These are phyloP conservation scores for Auriscalpium vulgare DNA, from an alignment of 768 basidiomycete species.

Conservation along the genomic window DNA sequence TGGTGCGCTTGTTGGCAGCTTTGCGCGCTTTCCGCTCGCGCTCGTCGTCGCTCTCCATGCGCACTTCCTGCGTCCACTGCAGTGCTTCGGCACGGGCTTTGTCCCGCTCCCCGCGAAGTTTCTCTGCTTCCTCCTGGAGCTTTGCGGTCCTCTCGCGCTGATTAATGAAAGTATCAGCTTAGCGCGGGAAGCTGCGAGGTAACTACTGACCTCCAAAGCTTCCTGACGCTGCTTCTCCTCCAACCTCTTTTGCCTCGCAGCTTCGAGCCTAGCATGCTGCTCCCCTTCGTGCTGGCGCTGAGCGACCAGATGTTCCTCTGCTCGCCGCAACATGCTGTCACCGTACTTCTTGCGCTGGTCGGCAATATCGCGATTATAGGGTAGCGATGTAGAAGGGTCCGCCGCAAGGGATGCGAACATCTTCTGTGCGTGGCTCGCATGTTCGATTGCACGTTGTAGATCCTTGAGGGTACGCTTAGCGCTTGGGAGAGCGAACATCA, in stretches of 20 bases:
- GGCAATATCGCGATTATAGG: constrained; percentile 82
- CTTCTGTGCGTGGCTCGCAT: constrained; percentile 80
- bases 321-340: constrained; percentile 73
- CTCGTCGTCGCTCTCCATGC: constrained; percentile 71
- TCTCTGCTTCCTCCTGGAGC: constrained; percentile 62
- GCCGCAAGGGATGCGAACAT: constrained; percentile 78
- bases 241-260: constrained; percentile 68
- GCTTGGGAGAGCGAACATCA: constrained; percentile 67
- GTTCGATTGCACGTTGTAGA: constrained; percentile 66
- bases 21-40: constrained; percentile 55
- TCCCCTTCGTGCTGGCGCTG: constrained; percentile 72
- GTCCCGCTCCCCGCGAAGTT: constrained; percentile 72
- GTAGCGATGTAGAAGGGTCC: constrained; percentile 59
- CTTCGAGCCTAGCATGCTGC: constrained; percentile 61
- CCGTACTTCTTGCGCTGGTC: constrained; percentile 89
- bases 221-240: constrained; percentile 68
- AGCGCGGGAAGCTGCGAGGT: neutral
- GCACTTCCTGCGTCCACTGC: constrained; percentile 65
- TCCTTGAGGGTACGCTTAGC: constrained; percentile 78
- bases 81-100: constrained; percentile 70
- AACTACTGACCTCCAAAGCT: constrained; percentile 50
- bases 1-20: constrained; percentile 40
- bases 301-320: constrained; percentile 67
- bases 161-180: neutral
- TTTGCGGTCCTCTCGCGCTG: constrained; percentile 59